phyloP scores from a whole-genome alignment of 2,329 filamentous ascomycete genomes.

The Mycosphaerella arachidis region DNA sequence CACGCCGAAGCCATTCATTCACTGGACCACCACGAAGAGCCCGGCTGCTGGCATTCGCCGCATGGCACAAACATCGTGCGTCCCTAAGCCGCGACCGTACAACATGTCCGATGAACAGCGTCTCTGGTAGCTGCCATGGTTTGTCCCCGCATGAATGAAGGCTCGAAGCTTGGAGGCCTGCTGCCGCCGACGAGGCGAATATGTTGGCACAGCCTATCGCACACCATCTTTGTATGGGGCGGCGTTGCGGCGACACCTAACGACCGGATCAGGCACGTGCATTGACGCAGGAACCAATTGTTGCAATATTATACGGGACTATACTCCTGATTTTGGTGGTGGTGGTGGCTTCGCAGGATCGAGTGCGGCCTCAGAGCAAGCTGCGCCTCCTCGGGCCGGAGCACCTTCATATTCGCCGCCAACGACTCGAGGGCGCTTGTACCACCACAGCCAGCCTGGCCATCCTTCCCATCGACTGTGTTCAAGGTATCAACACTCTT shows the following conservation, averaged over 20 bases:
- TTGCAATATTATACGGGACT: background rate
- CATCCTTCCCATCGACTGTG: background rate
- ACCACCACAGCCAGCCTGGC: background rate
- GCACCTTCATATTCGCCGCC: background rate
- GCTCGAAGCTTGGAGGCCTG: background rate
- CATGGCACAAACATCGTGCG: too few species aligned
- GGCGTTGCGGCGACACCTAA: background rate
- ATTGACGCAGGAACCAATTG: background rate
- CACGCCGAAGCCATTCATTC: background rate
- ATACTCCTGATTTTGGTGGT: too few species aligned
- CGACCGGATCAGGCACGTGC: background rate
- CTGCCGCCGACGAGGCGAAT: background rate
- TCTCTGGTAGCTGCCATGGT: background rate
- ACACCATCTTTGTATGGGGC: background rate
- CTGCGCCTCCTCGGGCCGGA: background rate
- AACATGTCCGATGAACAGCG: too few species aligned
- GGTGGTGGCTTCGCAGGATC: background rate
- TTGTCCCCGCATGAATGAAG: background rate
- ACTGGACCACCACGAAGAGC: background rate
- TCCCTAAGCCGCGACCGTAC: too few species aligned
- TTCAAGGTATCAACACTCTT: background rate
- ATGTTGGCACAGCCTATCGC: background rate
- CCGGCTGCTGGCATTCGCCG: too few species aligned
- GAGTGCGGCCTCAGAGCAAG: background rate
- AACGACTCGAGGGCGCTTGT: background rate